Evolutionary conservation across 306 rosid genomes (phyloP), one percentile per base, ranked within the genome.

Genomic region (Corylus avellana): DNA sequence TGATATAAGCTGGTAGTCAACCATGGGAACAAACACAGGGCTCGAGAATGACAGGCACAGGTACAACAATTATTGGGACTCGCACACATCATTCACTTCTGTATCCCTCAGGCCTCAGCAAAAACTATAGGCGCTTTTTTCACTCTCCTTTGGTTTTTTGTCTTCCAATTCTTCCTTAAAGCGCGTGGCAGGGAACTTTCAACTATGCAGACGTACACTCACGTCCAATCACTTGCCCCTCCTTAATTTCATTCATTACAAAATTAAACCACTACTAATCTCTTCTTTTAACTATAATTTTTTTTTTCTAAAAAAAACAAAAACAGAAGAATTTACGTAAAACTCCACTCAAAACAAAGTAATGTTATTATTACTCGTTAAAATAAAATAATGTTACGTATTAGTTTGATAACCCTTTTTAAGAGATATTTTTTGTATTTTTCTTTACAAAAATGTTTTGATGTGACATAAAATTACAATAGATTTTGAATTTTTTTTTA

Each of bases 1-100:
- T 1, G 48, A 44, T 8, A 68, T 47, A 54, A 77, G 83, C 64
- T 75, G 78, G 88, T 79, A 88, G 95, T 91, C 86, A 91, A 89
- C 89, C 80, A 76, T 77, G 90, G 92, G 93, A 87, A 91, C 93
- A 86, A 51, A 81, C 93, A 81, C 93, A 86, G 85, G 96, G 96
- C 96, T 91, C 93, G 96, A 91, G 96, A 84, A 89, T 77, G 81
- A 77, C 87, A 74, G 55, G 12, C 74, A 79, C 72, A 78, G 54
- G 25, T 18, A 53, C 78, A 76, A 80, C 82, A 74, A 80, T 83
- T 88, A 82, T 85, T 82, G 91, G 91, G 85, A 90, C 85, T 88
- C 91, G 68, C 78, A 85, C 85, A 74, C 66, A 61, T 25, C 47
- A 76, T 42, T 68, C 72, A 68, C 72, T 18, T 17, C 46, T 18